A percentile compares a stretch with the other conserved stretches of the same genome.
Conservation (phyloP, 2,329 filamentous ascomycete species). For the Catunica adiposa region DNA sequence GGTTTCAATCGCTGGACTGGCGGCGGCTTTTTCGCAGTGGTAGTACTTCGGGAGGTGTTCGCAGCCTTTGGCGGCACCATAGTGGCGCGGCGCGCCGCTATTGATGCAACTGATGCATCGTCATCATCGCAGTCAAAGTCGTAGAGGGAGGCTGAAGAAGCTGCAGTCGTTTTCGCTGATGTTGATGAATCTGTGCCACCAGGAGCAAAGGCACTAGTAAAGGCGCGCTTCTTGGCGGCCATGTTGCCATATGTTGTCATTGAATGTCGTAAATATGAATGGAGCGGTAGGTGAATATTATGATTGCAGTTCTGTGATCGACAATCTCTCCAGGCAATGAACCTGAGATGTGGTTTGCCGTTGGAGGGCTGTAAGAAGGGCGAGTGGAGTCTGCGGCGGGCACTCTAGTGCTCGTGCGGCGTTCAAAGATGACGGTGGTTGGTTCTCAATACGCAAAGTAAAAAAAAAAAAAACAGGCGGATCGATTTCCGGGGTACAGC, state of each 20-base stretch:
- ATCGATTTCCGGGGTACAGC: background rate
- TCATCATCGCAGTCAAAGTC: constrained; percentile 14
- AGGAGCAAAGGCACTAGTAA: constrained; percentile 13
- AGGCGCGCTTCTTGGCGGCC: constrained; percentile 14
- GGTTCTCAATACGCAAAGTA: background rate
- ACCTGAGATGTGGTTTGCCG: too few species aligned
- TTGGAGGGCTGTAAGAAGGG: too few species aligned
- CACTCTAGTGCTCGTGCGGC: background rate
- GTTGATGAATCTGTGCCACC: constrained; percentile 8
- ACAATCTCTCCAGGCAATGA: too few species aligned
- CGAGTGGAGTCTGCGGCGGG: too few species aligned
- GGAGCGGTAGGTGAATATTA: background rate
- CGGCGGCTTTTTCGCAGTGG: constrained; percentile 1
- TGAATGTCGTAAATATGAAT: background rate
- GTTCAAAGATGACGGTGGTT: background rate
- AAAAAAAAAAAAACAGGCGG: background rate
- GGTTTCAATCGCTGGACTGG: constrained; percentile 13
- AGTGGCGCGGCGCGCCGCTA: constrained; percentile 1
- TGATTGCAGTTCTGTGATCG: background rate
- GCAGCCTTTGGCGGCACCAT: constrained; percentile 7
- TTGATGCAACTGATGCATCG: constrained; percentile 6
- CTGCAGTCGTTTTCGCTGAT: constrained; percentile 3
- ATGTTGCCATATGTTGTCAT: constrained; percentile 15
- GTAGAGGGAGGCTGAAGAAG: constrained; percentile 12
- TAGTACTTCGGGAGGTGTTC: constrained; percentile 1